Base-by-base conservation (phyloP, 768 basidiomycete genomes). In the Neoboletus subvelutipes region DNA sequence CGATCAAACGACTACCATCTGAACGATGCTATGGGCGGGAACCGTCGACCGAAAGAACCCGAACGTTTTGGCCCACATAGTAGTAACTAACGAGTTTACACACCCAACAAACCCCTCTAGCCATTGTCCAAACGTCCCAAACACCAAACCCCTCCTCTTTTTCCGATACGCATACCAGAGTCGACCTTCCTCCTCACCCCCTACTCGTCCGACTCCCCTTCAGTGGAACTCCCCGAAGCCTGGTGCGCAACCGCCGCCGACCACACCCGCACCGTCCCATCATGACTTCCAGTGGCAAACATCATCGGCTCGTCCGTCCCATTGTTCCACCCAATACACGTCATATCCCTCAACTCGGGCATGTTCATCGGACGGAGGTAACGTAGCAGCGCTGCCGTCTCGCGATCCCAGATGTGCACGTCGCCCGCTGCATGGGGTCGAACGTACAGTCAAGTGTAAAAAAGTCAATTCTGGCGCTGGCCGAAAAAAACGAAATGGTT, bases 341-440 rank as follows among this genome's bases (percentile, higher is more conserved):
- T 92, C 63, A 92, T 68, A 59, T 91, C 88, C 29, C 84, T 84
- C 52, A 55, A 10, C 10, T 82, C 81, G 41, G 80, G 75, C 37
- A 63, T 50, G n/a, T 68, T 61, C 31, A 84, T 85, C 18, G 83
- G 79, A 4, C 80, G 83, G 47, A 92, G 77, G 56, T 85, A 81
- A 52, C 90, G 88, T 4, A 92, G 73, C 9, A 91, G 71, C 10
- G 83, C 78, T 3, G 82, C 91, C 13, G 86, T 87, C 71, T 91
- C 89, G 53, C 85, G 84, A 64, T 93, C 91, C 91, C 91, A 93
- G 26, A 92, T 85, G 62, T 90, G 86, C 15, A 93, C 88, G 59
- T 91, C 87, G 1, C 90, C 91, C 59, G 81, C 90, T 91, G 59
- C 1, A n/a, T 18, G 28, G 18, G n/a, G 9, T n/a, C 17, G 10